Evolutionary conservation across 108 stramenopile genomes (phyloP).

Genomic region (Epipyxis sp.): DNA sequence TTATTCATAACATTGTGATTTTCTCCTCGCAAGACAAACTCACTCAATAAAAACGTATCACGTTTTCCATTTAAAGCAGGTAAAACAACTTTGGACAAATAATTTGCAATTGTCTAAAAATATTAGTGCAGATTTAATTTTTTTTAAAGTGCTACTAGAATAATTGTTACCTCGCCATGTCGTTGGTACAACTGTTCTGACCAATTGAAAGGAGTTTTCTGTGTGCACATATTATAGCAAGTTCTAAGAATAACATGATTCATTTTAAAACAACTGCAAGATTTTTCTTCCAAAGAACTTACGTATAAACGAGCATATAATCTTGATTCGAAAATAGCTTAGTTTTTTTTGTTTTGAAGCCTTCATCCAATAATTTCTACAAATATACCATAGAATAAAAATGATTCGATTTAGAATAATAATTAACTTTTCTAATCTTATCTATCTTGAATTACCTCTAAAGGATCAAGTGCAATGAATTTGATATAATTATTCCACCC

Average conservation of each 20-base stretch:
- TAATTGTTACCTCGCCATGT: conserved; percentile 68
- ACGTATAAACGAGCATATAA: conserved; percentile 55
- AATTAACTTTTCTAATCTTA: neutral
- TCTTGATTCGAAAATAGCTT: conserved; percentile 59
- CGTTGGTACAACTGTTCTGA: conserved; percentile 92
- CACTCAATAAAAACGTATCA: conserved; percentile 72
- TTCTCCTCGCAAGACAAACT: conserved; percentile 86
- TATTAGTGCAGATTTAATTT: too few relatives aligned
- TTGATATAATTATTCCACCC: conserved; percentile 92
- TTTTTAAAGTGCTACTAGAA: neutral
- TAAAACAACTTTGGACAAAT: conserved; percentile 79
- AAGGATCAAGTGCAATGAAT: conserved; percentile 67
- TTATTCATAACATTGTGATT: conserved; percentile 99
- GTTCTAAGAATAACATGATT: conserved; percentile 33
- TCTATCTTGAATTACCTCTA: neutral
- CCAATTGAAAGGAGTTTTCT: conserved; percentile 97
- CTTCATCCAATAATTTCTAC: conserved; percentile 79
- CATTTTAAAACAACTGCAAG: neutral
- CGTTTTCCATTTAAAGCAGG: conserved; percentile 79
- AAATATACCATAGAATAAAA: too few relatives aligned
- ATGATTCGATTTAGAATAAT: conserved; percentile 49
- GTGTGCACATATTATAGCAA: conserved; percentile 99
- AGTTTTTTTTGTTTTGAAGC: conserved; percentile 62
- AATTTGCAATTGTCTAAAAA: conserved; percentile 73
- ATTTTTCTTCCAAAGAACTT: neutral